Evolutionary conservation across 805 yeast species (phyloP).

Genomic region (Wickerhamiella allomyrinae): DNA sequence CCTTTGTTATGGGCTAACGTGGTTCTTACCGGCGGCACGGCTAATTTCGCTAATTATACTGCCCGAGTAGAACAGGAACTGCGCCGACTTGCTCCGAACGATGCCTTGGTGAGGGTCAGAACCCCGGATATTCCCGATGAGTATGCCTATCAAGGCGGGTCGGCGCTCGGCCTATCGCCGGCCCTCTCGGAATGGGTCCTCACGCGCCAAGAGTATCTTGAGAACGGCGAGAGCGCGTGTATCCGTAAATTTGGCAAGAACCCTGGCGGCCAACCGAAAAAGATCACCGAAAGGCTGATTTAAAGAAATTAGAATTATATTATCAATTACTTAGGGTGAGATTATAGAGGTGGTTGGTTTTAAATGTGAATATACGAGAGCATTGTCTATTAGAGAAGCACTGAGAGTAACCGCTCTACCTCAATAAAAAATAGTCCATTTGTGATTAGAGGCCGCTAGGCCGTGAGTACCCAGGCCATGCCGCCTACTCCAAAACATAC

Average conservation of each 20-base stretch:
- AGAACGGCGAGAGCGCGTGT: slow-evolving; percentile 59
- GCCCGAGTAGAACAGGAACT: slow-evolving; percentile 35
- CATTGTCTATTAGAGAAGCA: too few species aligned
- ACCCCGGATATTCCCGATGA: slow-evolving; percentile 27
- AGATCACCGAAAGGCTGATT: background rate
- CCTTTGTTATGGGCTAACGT: slow-evolving; percentile 73
- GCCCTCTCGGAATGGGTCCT: slow-evolving; percentile 40
- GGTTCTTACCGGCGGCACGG: slow-evolving; percentile 69
- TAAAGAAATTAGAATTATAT: too few species aligned
- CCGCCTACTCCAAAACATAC: slow-evolving; percentile 34
- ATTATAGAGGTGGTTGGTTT: too few species aligned
- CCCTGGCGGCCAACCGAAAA: background rate
- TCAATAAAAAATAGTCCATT: background rate
- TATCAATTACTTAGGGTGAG: too few species aligned
- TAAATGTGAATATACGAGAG: too few species aligned
- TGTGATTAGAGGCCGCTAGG: background rate
- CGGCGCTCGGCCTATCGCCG: slow-evolving; percentile 27
- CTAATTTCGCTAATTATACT: slow-evolving; percentile 53
- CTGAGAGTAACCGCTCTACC: too few species aligned
- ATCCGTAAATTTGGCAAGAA: slow-evolving; percentile 34
- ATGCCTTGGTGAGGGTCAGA: slow-evolving; percentile 19
- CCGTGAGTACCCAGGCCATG: slow-evolving; percentile 20
- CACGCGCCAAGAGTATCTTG: slow-evolving; percentile 67
- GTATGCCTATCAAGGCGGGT: slow-evolving; percentile 48
- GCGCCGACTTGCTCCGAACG: slow-evolving; percentile 24